Evolutionary conservation across 208 protist genomes (phyloP).

Genomic region (Acanthamoeba culbertsoni): DNA sequence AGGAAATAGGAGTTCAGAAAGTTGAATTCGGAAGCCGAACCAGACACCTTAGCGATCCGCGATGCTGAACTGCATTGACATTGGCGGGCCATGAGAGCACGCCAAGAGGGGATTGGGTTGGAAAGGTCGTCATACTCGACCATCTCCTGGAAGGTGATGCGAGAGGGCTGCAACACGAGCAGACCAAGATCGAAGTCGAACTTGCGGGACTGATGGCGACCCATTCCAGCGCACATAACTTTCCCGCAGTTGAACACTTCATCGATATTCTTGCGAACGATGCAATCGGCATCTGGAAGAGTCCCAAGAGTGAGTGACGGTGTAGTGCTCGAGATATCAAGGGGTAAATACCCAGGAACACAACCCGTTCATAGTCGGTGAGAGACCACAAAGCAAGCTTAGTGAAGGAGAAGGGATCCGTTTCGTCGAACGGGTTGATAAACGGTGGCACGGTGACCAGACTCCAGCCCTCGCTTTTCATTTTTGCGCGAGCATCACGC

Average conservation of each 20-base stretch:
- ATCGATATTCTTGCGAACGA: background rate
- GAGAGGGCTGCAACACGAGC: background rate
- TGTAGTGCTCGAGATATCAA: background rate
- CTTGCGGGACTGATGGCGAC: background rate
- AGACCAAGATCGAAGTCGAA: background rate
- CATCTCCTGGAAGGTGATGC: background rate
- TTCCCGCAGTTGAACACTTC: background rate
- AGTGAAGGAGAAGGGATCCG: background rate
- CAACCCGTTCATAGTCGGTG: background rate
- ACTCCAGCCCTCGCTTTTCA: background rate
- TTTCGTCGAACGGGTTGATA: background rate
- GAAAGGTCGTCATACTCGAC: background rate
- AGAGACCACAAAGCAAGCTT: background rate
- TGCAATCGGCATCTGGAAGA: background rate
- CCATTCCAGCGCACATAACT: background rate
- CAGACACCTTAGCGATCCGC: background rate
- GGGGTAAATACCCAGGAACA: background rate
- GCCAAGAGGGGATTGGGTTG: background rate
- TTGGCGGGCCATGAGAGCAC: background rate
- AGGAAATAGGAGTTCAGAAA: background rate
- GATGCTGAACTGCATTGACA: background rate
- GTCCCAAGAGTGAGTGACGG: background rate
- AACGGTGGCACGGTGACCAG: background rate
- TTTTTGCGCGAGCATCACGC: background rate
- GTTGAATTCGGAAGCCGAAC: background rate